These are phyloP conservation scores for Chloromonas sp. DNA, from an alignment of 163 green algal genomes.

Conservation along the genomic window DNA sequence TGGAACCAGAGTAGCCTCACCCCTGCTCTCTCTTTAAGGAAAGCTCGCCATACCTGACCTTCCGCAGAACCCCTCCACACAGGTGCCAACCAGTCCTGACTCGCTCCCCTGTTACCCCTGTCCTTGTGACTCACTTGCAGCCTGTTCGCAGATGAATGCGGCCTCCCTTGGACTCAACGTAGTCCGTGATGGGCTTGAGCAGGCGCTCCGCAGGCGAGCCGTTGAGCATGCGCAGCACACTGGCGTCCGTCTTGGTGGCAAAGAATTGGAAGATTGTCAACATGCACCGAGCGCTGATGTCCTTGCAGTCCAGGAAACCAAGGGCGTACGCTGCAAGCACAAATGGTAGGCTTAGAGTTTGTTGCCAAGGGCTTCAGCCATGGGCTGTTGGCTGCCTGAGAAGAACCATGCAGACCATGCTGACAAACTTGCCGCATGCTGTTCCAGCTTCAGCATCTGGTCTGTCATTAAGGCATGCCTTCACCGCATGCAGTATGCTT, in stretches of 20 bases:
- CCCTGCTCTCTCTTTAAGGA: too few relatives aligned
- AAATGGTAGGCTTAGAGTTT: neutral
- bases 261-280: constrained; percentile 97
- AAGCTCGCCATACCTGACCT: too few relatives aligned
- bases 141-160: constrained; percentile 70
- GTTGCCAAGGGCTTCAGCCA: neutral
- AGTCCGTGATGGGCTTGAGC: constrained; percentile 83
- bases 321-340: constrained; percentile 82
- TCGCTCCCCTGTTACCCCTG: too few relatives aligned
- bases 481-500: too few relatives aligned
- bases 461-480: too few relatives aligned
- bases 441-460: too few relatives aligned
- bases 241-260: constrained; percentile 95
- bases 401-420: too few relatives aligned
- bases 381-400: too few relatives aligned
- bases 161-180: constrained; percentile 76
- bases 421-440: too few relatives aligned
- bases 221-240: constrained; percentile 88
- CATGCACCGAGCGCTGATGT: constrained; percentile 95
- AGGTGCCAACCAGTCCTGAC: too few relatives aligned
- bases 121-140: constrained; percentile 45
- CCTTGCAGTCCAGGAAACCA: constrained; percentile 93
- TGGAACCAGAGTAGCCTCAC: too few relatives aligned
- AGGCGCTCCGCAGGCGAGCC: constrained; percentile 80
- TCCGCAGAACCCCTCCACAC: too few relatives aligned